Conservation (phyloP, 768 basidiomycete species). For the Tylopilus sp. region DNA sequence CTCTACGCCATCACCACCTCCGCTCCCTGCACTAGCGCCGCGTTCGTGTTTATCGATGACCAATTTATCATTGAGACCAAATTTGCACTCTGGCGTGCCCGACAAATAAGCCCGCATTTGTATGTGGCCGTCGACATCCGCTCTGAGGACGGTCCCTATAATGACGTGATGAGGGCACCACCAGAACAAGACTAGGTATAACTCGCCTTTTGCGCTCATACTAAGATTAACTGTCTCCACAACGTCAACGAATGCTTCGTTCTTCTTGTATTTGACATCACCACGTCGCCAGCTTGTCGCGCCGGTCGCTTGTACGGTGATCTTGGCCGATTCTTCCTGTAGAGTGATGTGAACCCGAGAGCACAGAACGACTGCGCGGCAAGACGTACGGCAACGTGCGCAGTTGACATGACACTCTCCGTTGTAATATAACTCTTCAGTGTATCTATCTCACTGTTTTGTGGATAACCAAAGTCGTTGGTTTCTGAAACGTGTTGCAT, state of each 20-base stretch:
- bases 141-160: slow-evolving; percentile 85
- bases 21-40: slow-evolving; percentile 35
- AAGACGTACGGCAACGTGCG: slow-evolving; percentile 71
- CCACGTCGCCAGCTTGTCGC: slow-evolving; percentile 93
- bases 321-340: slow-evolving; percentile 96
- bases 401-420: slow-evolving; percentile 86
- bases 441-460: slow-evolving; percentile 98
- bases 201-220: slow-evolving; percentile 89
- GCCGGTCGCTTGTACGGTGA: slow-evolving; percentile 95
- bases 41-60: slow-evolving; percentile 83
- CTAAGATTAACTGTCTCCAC: slow-evolving; percentile 94
- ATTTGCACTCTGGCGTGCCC: slow-evolving; percentile 98
- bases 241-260: slow-evolving; percentile 99
- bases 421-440: slow-evolving; percentile 98
- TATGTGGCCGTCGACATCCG: slow-evolving; percentile 97
- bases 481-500: slow-evolving; percentile 60
- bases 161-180: background rate
- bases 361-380: background rate
- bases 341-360: background rate
- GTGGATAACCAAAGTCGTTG: slow-evolving; percentile 98
- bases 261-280: slow-evolving; percentile 99
- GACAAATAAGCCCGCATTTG: slow-evolving; percentile 97
- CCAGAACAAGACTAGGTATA: background rate
- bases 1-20: slow-evolving; percentile 74
- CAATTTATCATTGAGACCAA: slow-evolving; percentile 96